These are phyloP conservation scores for Collybia mongolica DNA, from an alignment of 768 basidiomycete genomes.

Conservation along the genomic window DNA sequence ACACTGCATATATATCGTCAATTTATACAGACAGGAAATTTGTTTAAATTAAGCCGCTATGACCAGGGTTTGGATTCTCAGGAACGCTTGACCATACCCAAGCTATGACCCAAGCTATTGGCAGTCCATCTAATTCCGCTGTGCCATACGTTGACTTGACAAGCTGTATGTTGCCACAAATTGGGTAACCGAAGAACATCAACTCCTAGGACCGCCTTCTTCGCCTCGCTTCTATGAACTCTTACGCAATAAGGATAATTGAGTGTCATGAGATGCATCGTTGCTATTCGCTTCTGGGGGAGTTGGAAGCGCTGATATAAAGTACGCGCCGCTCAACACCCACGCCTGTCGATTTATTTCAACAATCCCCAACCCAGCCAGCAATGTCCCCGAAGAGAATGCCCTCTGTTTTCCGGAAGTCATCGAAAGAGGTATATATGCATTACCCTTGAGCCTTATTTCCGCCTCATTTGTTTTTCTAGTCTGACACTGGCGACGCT, in stretches of 20 bases:
- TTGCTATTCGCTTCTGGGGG: not conserved
- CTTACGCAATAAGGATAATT: not conserved
- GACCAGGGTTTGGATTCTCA: too few species aligned
- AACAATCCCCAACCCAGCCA: not conserved
- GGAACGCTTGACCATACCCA: too few species aligned
- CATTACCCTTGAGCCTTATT: not conserved
- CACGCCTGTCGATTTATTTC: not conserved
- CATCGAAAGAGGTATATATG: not conserved
- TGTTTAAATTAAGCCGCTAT: too few species aligned
- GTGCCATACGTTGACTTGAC: too few species aligned
- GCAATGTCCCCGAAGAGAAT: slow-evolving; percentile 17
- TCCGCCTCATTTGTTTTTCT: not conserved
- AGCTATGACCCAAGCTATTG: too few species aligned
- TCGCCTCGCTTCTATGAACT: not conserved
- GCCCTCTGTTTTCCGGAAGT: slow-evolving; percentile 18
- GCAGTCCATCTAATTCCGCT: too few species aligned
- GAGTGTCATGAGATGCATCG: not conserved
- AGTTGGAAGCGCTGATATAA: too few species aligned
- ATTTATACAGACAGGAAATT: too few species aligned
- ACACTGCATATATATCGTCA: too few species aligned
- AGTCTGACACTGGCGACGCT: slow-evolving; percentile 4
- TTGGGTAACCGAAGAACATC: too few species aligned
- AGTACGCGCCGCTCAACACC: not conserved
- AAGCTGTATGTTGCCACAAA: too few species aligned
- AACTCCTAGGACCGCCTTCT: not conserved